These are phyloP conservation scores for Daldinia sp. DNA, from an alignment of 2,329 filamentous ascomycete genomes.

Conservation along the genomic window DNA sequence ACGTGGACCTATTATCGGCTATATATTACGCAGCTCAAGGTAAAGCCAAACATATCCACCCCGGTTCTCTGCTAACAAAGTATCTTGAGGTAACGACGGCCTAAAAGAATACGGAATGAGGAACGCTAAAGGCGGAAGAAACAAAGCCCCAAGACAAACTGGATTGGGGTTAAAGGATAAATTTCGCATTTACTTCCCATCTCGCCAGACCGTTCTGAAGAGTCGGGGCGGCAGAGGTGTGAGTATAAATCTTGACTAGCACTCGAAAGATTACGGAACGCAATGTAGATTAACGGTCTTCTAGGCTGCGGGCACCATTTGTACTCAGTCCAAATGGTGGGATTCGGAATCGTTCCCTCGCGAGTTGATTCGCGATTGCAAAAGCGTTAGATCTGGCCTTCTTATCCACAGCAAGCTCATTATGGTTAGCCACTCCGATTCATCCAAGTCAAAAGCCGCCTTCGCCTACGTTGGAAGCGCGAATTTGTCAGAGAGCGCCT, in stretches of 20 bases:
- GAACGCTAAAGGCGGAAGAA: conserved; percentile 45
- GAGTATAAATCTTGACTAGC: conserved; percentile 43
- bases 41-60: conserved; percentile 41
- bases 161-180: conserved; percentile 51
- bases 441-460: conserved; percentile 49
- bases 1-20: conserved; percentile 68
- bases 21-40: conserved; percentile 65
- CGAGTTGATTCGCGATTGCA: conserved; percentile 75
- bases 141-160: conserved; percentile 39
- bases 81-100: conserved; percentile 55
- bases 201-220: conserved; percentile 69
- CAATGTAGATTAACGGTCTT: conserved; percentile 16
- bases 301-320: conserved; percentile 82
- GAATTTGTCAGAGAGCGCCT: conserved; percentile 92
- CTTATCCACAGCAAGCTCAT: conserved; percentile 89
- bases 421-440: conserved; percentile 52
- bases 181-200: conserved; percentile 84
- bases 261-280: neutral
- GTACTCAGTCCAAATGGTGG: conserved; percentile 78
- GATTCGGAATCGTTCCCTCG: conserved; percentile 73
- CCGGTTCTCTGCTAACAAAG: neutral
- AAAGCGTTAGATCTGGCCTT: conserved; percentile 73
- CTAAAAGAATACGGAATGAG: conserved; percentile 56
- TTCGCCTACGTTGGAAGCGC: conserved; percentile 92
- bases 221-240: conserved; percentile 71